Evolutionary conservation across 352 stramenopile species (phyloP).

Genomic region (Phytophthora sp.): DNA sequence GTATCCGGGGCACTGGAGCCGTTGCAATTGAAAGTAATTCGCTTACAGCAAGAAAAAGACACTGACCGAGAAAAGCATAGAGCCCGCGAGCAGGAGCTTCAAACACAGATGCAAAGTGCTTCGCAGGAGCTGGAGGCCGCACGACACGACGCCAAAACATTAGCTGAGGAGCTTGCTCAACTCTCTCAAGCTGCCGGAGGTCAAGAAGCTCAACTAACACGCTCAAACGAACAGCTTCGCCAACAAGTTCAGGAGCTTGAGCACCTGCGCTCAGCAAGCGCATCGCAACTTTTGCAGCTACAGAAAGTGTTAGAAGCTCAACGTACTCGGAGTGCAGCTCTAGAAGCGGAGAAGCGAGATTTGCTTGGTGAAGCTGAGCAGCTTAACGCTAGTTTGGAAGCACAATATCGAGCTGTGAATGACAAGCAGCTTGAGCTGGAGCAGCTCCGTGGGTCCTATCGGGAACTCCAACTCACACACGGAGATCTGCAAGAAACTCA

Average conservation of each 20-base stretch:
- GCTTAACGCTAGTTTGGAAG: constrained; percentile 61
- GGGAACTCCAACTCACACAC: constrained; percentile 56
- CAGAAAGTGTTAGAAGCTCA: constrained; percentile 63
- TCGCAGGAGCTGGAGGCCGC: constrained; percentile 47
- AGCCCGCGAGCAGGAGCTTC: constrained; percentile 51
- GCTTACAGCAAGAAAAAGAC: constrained; percentile 55
- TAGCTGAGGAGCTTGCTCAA: constrained; percentile 61
- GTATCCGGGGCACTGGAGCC: constrained; percentile 36
- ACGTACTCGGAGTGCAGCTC: constrained; percentile 41
- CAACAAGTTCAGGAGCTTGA: constrained; percentile 67
- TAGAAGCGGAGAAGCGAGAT: constrained; percentile 73
- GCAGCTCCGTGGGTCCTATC: constrained; percentile 49
- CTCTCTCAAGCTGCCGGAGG: constrained; percentile 46
- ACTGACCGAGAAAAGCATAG: constrained; percentile 42
- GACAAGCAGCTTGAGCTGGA: constrained; percentile 69
- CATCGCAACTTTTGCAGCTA: constrained; percentile 63
- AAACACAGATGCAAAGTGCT: constrained; percentile 32
- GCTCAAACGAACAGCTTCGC: constrained; percentile 49
- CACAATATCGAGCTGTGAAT: constrained; percentile 55
- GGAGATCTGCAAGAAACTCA: constrained; percentile 65
- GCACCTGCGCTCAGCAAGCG: constrained; percentile 33
- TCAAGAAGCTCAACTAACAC: constrained; percentile 45
- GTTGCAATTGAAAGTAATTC: constrained; percentile 54
- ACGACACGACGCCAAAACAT: constrained; percentile 44
- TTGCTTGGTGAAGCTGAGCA: constrained; percentile 69